These are phyloP conservation scores for Aspergillus campestris DNA, from an alignment of 495 filamentous ascomycete genomes.

Conservation along the genomic window DNA sequence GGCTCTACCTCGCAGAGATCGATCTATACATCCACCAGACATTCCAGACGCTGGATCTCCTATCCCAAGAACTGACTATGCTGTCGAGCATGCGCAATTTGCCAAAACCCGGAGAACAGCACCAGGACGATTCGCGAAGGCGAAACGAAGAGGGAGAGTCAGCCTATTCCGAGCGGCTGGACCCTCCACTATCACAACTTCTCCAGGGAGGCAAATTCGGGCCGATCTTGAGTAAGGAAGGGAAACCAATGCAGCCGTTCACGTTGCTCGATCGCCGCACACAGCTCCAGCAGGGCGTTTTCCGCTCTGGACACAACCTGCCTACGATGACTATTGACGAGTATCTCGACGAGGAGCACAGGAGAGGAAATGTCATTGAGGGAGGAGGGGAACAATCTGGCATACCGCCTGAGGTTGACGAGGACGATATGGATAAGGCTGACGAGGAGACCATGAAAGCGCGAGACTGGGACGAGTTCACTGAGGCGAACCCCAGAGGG, in stretches of 20 bases:
- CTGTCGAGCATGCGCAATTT: constrained; percentile 58
- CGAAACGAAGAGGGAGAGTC: constrained; percentile 26
- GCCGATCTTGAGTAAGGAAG: constrained; percentile 69
- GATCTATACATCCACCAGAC: constrained; percentile 65
- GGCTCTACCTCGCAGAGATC: constrained; percentile 68
- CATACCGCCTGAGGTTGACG: constrained; percentile 63
- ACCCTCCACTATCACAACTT: constrained; percentile 49
- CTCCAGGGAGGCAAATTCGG: constrained; percentile 49
- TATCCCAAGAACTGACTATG: constrained; percentile 76
- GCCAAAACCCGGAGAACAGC: constrained; percentile 17
- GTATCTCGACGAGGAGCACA: constrained; percentile 86
- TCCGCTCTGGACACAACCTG: constrained; percentile 81
- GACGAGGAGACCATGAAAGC: constrained; percentile 91
- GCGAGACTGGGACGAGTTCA: constrained; percentile 90
- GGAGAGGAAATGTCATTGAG: constrained; percentile 71
- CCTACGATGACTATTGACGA: constrained; percentile 98
- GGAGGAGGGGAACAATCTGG: constrained; percentile 77
- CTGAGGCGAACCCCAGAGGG: constrained; percentile 79
- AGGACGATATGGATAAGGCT: constrained; percentile 78
- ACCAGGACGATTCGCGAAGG: constrained; percentile 43
- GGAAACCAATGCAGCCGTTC: constrained; percentile 87
- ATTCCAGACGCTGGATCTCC: constrained; percentile 76
- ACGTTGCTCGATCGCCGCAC: constrained; percentile 73
- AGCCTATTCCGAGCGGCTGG: constrained; percentile 71
- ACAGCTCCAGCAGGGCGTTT: constrained; percentile 73